These are phyloP conservation scores for Tremellales sp. DNA, from an alignment of 1,284 basidiomycete species.

Conservation along the genomic window DNA sequence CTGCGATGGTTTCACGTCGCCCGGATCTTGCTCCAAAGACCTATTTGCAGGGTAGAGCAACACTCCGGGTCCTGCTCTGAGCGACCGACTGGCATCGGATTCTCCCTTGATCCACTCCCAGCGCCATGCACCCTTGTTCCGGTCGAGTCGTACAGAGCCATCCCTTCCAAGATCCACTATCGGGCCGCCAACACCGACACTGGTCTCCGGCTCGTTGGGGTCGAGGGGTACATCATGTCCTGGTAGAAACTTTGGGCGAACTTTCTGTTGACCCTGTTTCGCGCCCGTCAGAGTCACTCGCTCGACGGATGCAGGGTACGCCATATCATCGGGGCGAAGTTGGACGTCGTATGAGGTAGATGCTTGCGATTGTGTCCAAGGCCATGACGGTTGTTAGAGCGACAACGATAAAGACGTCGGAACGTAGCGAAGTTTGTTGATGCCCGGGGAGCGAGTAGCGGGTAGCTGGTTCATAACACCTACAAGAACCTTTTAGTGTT, in stretches of 20 bases:
- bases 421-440: too few species aligned
- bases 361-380: too few species aligned
- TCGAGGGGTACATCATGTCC: neutral
- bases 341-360: too few species aligned
- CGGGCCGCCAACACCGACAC: slow-evolving; percentile 11
- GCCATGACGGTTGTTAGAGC: too few species aligned
- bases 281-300: slow-evolving; percentile 12
- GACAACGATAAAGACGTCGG: too few species aligned
- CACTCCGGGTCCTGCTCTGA: neutral
- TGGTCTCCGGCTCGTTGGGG: neutral
- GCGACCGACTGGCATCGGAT: too few species aligned
- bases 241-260: neutral
- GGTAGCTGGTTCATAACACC: too few species aligned
- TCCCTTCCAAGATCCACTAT: slow-evolving; percentile 23
- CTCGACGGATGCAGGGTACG: slow-evolving; percentile 20
- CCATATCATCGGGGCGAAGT: slow-evolving; percentile 8
- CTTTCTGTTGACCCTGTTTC: neutral
- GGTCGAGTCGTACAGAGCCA: slow-evolving; percentile 18
- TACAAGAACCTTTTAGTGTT: neutral
- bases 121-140: slow-evolving; percentile 15
- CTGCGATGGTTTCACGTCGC: slow-evolving; percentile 3
- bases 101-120: too few species aligned
- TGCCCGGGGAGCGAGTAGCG: too few species aligned
- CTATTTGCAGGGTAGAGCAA: slow-evolving; percentile 12
- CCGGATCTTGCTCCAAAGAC: neutral